Base-by-base conservation (phyloP, 176 grass and related monocot species). In the Oryza glumipatula region DNA sequence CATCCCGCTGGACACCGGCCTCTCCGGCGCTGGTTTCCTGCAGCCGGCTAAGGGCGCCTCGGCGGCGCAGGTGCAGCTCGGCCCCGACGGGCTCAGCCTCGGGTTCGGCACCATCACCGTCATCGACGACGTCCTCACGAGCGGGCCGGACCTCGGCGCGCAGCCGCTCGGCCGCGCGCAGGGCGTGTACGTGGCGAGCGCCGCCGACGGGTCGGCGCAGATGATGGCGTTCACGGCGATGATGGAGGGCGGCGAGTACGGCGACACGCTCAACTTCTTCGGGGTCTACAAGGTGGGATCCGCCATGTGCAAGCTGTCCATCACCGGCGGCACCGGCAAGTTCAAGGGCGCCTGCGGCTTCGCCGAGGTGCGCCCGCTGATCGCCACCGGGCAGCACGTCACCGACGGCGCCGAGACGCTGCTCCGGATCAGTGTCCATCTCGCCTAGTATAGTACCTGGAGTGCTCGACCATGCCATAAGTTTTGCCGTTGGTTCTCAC, bases 191-290 rank as follows among this genome's bases (percentile, higher is more conserved):
- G 92, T 89, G 51, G 89, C 86, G 21, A 91, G 86, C 85, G 83
- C 92, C 24, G 86, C 83, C 19, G 92, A 91, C 10, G 86, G 92
- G 52, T 70, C 88, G 39, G 70, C 88, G 33, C 92, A 94, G 70
- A 88, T 94, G 92, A 91, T 94, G 92, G 85, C 78, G 65, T 91
- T 91, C 76, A 91, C 89, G 21, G 92, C 83, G 7, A 91, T 91
- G 83, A 94, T 94, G 89, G 89, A 94, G 38, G 80, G 88, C 48
- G 92, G 86, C 19, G 92, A 91, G 83, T 91, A 91, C 68, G 92
- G 92, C 5, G 92, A 94, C 80, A 91, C 86, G 13, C 52, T 94
- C 33, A 94, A 93, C 79, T 88, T 94, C 72, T 94, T 91, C 63
- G 92, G 92, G 1, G 82, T 87, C 30, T 91, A 94, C 76, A 91